Evolutionary conservation across 2,329 filamentous ascomycete species (phyloP).

Genomic region (Cercospora zeina): DNA sequence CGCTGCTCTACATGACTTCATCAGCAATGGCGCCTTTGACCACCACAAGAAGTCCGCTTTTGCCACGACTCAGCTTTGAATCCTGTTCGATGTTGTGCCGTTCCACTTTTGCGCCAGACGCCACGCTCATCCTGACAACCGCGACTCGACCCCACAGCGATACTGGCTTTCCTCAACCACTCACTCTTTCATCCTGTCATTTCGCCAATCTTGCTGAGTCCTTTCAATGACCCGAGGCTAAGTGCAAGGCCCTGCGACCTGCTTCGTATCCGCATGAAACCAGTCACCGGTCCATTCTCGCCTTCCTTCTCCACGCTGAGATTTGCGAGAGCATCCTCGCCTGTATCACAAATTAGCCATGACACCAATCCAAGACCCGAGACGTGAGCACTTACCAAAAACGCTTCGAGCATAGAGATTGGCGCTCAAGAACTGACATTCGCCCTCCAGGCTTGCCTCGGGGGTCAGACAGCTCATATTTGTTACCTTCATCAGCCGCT

Average conservation of each 20-base stretch:
- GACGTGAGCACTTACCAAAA: conserved; percentile 73
- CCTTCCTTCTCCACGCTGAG: conserved; percentile 97
- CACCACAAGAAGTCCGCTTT: conserved; percentile 1
- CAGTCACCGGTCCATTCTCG: conserved; percentile 90
- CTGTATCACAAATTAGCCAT: conserved; percentile 51
- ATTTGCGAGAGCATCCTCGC: conserved; percentile 96
- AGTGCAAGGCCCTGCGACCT: conserved; percentile 92
- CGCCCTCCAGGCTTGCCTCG: conserved; percentile 92
- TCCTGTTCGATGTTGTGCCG: background rate
- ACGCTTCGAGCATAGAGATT: conserved; percentile 96
- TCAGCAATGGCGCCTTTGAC: background rate
- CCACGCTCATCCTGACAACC: conserved; percentile 8
- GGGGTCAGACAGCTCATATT: conserved; percentile 99
- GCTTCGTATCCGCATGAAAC: conserved; percentile 96
- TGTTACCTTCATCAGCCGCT: conserved; percentile 92
- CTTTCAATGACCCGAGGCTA: conserved; percentile 91
- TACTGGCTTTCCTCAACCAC: background rate
- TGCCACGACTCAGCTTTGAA: conserved; percentile 7
- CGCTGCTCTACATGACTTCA: conserved; percentile 1
- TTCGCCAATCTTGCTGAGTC: conserved; percentile 70
- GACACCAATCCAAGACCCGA: background rate
- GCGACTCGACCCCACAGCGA: background rate
- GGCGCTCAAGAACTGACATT: conserved; percentile 96
- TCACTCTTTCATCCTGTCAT: conserved; percentile 20
- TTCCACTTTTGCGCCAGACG: background rate